Evolutionary conservation across 192 early-diverging fungal genomes (phyloP).

Genomic region (Hyaloraphidium curvatum): DNA sequence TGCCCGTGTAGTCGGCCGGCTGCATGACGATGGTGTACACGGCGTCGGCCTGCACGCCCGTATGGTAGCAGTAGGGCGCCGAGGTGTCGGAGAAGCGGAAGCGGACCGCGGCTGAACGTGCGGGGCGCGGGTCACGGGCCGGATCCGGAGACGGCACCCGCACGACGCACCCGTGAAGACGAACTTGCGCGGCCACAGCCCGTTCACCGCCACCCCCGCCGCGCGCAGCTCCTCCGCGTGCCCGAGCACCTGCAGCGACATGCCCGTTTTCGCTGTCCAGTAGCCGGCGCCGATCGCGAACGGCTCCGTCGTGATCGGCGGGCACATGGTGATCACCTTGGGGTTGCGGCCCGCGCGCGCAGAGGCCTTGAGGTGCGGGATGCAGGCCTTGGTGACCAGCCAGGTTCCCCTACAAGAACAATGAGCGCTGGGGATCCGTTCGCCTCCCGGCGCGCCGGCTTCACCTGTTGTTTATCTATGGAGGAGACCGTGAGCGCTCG

Average conservation of each 20-base stretch:
- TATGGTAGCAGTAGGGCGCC: too few species aligned
- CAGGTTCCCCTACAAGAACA: conserved; percentile 46
- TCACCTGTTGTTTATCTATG: neutral
- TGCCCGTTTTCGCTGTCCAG: conserved; percentile 25
- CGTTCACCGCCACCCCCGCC: conserved; percentile 54
- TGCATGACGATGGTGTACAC: conserved; percentile 40
- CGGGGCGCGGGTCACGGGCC: too few species aligned
- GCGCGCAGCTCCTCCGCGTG: conserved; percentile 42
- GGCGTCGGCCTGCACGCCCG: conserved; percentile 67
- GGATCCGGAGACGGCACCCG: too few species aligned
- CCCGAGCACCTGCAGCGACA: conserved; percentile 56
- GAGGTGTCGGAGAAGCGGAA: too few species aligned
- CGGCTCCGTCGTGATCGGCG: conserved; percentile 31
- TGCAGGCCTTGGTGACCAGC: conserved; percentile 49
- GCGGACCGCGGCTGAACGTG: too few species aligned
- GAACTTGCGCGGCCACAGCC: conserved; percentile 46
- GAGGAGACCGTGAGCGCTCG: conserved; percentile 21
- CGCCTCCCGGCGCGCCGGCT: too few species aligned
- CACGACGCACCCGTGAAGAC: too few species aligned
- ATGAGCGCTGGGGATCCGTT: neutral
- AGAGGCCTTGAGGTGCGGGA: conserved; percentile 45
- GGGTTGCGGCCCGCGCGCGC: conserved; percentile 33
- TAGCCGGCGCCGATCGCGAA: neutral
- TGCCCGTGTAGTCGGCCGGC: conserved; percentile 25
- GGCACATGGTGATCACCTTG: conserved; percentile 50